Base-by-base conservation (phyloP, 306 rosid species). In the Cyamopsis tetragonoloba region DNA sequence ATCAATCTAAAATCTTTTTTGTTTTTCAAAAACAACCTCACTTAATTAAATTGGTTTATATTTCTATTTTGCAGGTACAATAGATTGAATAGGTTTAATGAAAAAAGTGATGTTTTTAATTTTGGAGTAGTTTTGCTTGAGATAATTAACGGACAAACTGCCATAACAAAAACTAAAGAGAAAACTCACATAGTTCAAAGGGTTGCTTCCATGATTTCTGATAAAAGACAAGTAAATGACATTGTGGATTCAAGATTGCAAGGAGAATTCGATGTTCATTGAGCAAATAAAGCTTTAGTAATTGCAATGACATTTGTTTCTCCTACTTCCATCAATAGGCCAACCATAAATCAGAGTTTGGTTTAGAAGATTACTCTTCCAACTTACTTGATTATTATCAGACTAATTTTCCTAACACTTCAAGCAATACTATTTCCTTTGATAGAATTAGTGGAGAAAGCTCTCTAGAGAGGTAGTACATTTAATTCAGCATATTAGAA, bases 71-170 rank as follows among this genome's bases (percentile, higher is more conserved):
- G 69, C 72, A 80, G 81, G 75, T 80, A 80, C 79, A 28, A 60
- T 31, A 66, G 12, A 68, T 46, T 48, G 15, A 30, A 14, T 24
- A 71, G 14, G 57, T 62, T 80, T 59, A 76, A 31, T 9, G 81
- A 54, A 53, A 80, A 80, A 80, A 80, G 81, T 80, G 85, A 80
- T 54, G 81, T 80, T 15, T 80, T 19, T 27, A 80, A 79, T 5
- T 77, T 81, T 62, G 85, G 85, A 4, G 41, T 77, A 31, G 85
- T 81, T 46, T 56, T 81, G 34, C 74, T 81, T 9, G 85, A 81
- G 71, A 22, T 76, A 72, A 41, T 77, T 31, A 77, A 82, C 0
- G 81, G 85, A 1, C 62, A 43, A 23, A 66, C 70, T 30, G 85
- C 82, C 5, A 62, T 80, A 44, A 20, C 27, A 24, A 80, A 67